Percentiles rank a stretch among this genome's conserved stretches.
phyloP scores from a whole-genome alignment of 1,284 basidiomycete species.

The Cutaneotrichosporon spelunceum region DNA sequence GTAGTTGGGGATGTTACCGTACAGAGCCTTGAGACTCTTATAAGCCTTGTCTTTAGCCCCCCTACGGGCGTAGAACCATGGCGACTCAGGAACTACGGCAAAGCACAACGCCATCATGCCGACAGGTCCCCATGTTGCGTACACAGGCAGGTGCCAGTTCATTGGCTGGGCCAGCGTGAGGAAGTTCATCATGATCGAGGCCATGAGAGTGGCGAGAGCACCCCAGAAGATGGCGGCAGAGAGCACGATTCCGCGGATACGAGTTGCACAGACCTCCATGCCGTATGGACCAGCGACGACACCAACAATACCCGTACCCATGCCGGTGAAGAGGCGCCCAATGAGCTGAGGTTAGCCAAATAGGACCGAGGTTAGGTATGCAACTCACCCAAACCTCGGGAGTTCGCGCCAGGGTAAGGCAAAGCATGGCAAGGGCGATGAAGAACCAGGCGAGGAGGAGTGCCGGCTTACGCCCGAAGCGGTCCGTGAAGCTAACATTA shows the following conservation, averaged over 20 bases:
- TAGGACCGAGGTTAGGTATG: too few relatives aligned
- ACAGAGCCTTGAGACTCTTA: slow-evolving; percentile 25
- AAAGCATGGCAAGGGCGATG: slow-evolving; percentile 13
- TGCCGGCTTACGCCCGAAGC: slow-evolving; percentile 24
- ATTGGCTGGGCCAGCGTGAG: slow-evolving; percentile 16
- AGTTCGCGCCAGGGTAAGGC: slow-evolving; percentile 17
- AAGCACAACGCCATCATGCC: slow-evolving; percentile 21
- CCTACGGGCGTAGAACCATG: slow-evolving; percentile 23
- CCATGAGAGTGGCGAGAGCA: background rate
- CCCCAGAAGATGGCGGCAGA: slow-evolving; percentile 12
- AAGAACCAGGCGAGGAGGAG: slow-evolving; percentile 10
- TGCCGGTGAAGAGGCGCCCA: slow-evolving; percentile 22
- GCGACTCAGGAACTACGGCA: slow-evolving; percentile 19
- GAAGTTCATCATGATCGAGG: slow-evolving; percentile 20
- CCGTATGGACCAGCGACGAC: slow-evolving; percentile 18
- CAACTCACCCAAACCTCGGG: slow-evolving; percentile 7
- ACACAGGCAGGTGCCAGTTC: slow-evolving; percentile 20
- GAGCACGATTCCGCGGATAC: slow-evolving; percentile 15
- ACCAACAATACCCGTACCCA: slow-evolving; percentile 20
- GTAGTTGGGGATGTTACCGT: slow-evolving; percentile 32
- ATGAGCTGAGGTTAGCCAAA: background rate
- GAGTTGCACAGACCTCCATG: slow-evolving; percentile 18
- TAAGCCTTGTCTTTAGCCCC: slow-evolving; percentile 24
- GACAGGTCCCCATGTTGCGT: slow-evolving; percentile 19
- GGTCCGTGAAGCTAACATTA: slow-evolving; percentile 12